Evolutionary conservation across 2,329 filamentous ascomycete species (phyloP).

Genomic region (Xylogone sp.): DNA sequence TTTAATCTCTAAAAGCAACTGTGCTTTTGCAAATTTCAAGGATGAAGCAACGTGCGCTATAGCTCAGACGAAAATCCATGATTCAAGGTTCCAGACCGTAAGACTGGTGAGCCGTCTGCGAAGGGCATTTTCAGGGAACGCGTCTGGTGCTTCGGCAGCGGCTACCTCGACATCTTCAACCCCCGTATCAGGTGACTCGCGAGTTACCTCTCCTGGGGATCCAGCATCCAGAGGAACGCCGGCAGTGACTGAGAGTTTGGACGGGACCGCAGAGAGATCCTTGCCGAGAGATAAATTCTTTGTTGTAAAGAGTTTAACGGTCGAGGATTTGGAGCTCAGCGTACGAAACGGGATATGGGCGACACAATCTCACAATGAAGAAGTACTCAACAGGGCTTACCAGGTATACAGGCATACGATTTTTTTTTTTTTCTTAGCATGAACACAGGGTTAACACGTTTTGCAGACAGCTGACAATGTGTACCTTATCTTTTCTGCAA

Average conservation of each 20-base stretch:
- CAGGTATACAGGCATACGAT: conserved; percentile 47
- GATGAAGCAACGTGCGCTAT: conserved; percentile 70
- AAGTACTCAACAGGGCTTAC: conserved; percentile 77
- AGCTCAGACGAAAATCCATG: conserved; percentile 82
- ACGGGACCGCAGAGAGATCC: background rate
- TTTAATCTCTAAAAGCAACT: conserved; percentile 94
- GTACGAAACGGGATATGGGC: conserved; percentile 89
- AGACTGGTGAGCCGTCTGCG: conserved; percentile 81
- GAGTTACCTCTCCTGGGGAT: conserved; percentile 28
- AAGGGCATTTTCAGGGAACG: conserved; percentile 41
- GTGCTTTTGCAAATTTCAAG: conserved; percentile 93
- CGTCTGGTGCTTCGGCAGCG: conserved; percentile 20
- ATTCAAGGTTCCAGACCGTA: conserved; percentile 83
- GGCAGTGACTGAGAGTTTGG: conserved; percentile 3
- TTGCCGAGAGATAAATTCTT: conserved; percentile 71
- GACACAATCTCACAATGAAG: conserved; percentile 90
- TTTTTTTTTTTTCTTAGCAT: too few species aligned
- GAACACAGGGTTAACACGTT: too few species aligned
- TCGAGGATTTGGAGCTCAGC: conserved; percentile 86
- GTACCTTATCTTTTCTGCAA: conserved; percentile 91
- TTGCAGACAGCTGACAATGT: conserved; percentile 73
- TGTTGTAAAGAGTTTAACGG: conserved; percentile 86
- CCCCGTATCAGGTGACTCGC: conserved; percentile 14
- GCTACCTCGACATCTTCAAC: conserved; percentile 24
- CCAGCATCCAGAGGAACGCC: conserved; percentile 6